phyloP scores from a whole-genome alignment of 257 asterid genomes.

The Petrea volubilis region DNA sequence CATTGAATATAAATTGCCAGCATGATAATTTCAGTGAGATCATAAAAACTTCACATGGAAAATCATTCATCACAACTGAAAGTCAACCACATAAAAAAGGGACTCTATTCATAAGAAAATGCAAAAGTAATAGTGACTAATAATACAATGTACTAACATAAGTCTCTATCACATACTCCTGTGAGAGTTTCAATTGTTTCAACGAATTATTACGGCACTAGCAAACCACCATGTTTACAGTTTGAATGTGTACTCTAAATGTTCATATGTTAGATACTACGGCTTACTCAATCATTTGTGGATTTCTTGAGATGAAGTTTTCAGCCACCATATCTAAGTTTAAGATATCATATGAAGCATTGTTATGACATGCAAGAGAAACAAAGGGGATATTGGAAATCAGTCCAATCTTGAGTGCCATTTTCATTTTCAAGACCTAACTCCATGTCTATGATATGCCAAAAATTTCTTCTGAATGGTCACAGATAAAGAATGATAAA shows the following conservation, averaged over 20 bases:
- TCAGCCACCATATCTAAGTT: background rate
- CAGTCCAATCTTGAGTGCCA: background rate
- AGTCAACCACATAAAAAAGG: background rate
- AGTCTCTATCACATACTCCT: background rate
- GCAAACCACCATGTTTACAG: background rate
- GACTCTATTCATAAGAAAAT: background rate
- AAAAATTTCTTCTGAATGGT: conserved; percentile 1
- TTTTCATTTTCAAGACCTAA: background rate
- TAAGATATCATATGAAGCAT: background rate
- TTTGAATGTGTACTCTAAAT: background rate
- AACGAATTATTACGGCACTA: background rate
- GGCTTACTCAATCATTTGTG: background rate
- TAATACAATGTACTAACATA: background rate
- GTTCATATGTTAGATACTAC: background rate
- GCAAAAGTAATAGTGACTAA: background rate
- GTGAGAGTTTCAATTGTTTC: background rate
- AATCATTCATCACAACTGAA: background rate
- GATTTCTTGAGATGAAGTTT: background rate
- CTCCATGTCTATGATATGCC: background rate
- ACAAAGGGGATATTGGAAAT: background rate
- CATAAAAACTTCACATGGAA: background rate
- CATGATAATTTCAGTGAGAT: conserved; percentile 7
- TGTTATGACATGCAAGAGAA: background rate
- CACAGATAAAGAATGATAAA: background rate
- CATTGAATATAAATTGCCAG: conserved; percentile 21